Percentiles rank a stretch among this genome's conserved stretches.
These are phyloP conservation scores for Chamaenerion angustifolium DNA, from an alignment of 345 rosid species.

Conservation along the genomic window DNA sequence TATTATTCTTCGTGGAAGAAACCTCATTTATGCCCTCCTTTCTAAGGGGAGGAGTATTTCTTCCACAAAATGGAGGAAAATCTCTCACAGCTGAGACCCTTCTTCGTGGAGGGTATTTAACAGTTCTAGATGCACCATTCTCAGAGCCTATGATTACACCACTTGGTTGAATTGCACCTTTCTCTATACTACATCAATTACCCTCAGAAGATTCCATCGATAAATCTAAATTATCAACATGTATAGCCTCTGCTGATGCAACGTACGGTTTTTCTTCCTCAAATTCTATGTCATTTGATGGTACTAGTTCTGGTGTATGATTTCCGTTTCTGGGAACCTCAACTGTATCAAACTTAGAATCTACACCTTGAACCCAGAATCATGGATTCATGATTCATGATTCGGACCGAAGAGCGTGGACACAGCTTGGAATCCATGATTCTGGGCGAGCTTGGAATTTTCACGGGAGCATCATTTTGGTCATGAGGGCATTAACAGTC, in stretches of 20 bases:
- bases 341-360: too few species aligned
- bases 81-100: conserved; percentile 31
- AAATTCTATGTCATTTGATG: neutral
- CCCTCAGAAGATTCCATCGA: conserved; percentile 3
- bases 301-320: neutral
- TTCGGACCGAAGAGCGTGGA: too few species aligned
- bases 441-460: too few species aligned
- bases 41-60: conserved; percentile 16
- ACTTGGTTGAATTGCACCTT: conserved; percentile 4
- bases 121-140: conserved; percentile 5
- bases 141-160: neutral
- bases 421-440: too few species aligned
- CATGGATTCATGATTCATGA: too few species aligned
- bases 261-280: conserved; percentile 3
- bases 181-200: conserved; percentile 8
- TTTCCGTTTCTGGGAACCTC: neutral
- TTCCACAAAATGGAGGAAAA: conserved; percentile 42
- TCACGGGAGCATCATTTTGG: too few species aligned
- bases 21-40: conserved; percentile 6
- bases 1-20: conserved; percentile 8
- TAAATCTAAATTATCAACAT: conserved; percentile 4
- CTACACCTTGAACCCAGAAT: too few species aligned
- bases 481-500: too few species aligned
- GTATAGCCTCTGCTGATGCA: conserved; percentile 6
- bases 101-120: conserved; percentile 34